Evolutionary conservation across 768 basidiomycete genomes (phyloP), one percentile per base, ranked within the genome.

Genomic region (Filobasidium wieringae): DNA sequence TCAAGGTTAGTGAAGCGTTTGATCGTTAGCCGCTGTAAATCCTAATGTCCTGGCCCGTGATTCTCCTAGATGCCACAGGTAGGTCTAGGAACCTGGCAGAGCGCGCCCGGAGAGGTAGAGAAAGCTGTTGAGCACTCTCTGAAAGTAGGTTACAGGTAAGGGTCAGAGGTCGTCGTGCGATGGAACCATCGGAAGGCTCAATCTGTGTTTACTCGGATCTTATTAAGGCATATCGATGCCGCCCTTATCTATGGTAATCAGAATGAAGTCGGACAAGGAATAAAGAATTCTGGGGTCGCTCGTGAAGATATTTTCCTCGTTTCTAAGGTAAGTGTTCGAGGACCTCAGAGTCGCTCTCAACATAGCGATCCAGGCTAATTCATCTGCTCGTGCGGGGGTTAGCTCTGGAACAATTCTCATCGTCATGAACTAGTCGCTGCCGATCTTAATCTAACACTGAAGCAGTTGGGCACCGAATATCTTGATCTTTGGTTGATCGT

Each of bases 221-320:
- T 50, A 56, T 37, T 45, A 17, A 19, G 15, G 17, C 31, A 5
- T 15, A 11, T 22, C 24, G 33, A 9, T 53, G 55, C 52, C 27
- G 58, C 58, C 39, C 43, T 34, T 17, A 53, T 53, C 40, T 31
- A 63, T 76, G 84, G 71, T 32, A 90, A 89, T 68, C 86, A 90
- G 74, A 75, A 77, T 31, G 86, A 87, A 73, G 90, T 92, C 47
- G 89, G 88, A 17, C 67, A 81, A 54, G 89, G 88, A 33, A 84
- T 91, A 75, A 82, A 80, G 65, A 80, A 78, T 15, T 85, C 84
- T 31, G 87, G 86, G 12, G 81, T 90, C 22, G 78, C 81, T 7
- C 81, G 90, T 56, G 76, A 77, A 33, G 76, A 82, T 56, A 80
- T 92, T 74, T 92, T 90, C 79, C 74, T 91, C 58, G 89, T 87